These are phyloP conservation scores for Cyclanthera cordifolia DNA, from an alignment of 306 rosid species.

Conservation along the genomic window DNA sequence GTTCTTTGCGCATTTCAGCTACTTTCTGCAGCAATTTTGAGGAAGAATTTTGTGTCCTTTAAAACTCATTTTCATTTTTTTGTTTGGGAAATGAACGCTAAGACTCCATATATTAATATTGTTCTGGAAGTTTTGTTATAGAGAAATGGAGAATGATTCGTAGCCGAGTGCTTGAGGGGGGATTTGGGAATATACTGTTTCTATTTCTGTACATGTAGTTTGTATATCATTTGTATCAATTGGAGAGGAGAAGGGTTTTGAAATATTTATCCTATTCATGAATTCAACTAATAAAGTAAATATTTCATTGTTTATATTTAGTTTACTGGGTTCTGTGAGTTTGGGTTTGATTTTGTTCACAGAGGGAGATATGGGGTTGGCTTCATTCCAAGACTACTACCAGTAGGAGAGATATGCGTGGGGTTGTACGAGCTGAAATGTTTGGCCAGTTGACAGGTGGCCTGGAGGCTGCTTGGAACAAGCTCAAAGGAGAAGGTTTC, in stretches of 20 bases:
- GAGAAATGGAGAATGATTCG: background rate
- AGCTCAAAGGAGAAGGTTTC: slow-evolving; percentile 92
- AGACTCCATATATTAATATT: too few species aligned
- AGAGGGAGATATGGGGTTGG: slow-evolving; percentile 85
- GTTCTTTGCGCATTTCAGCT: background rate
- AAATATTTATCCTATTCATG: background rate
- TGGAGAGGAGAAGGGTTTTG: background rate
- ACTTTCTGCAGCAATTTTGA: background rate
- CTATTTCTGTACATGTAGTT: background rate
- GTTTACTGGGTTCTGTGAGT: too few species aligned
- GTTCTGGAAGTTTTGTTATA: background rate
- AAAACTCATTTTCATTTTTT: background rate
- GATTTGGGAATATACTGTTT: background rate
- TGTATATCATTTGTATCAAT: background rate
- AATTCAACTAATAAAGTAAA: background rate
- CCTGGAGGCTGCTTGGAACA: slow-evolving; percentile 90
- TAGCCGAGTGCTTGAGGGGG: background rate
- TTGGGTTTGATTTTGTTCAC: slow-evolving; percentile 17
- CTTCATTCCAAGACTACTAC: slow-evolving; percentile 47
- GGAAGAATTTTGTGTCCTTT: background rate
- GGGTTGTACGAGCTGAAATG: slow-evolving; percentile 81
- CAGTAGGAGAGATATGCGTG: slow-evolving; percentile 33
- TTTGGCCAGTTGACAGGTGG: slow-evolving; percentile 87
- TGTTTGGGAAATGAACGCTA: background rate
- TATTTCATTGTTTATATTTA: background rate